Evolutionary conservation across 1,284 basidiomycete species (phyloP).

Genomic region (Pulveroboletus sp.): DNA sequence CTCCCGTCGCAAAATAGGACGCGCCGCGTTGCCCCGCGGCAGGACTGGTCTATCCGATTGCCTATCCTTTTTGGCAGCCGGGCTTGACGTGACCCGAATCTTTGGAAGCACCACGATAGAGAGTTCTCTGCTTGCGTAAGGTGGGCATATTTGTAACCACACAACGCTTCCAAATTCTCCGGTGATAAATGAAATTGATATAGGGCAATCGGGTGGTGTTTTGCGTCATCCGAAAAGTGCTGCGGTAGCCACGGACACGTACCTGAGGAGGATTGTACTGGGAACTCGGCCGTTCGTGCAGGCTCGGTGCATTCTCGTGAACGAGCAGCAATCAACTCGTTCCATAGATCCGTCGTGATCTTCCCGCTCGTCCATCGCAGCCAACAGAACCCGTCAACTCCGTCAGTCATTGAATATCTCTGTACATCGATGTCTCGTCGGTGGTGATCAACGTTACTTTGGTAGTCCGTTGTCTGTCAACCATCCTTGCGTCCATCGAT

Average conservation of each 20-base stretch:
- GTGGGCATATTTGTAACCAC: constrained; percentile 30
- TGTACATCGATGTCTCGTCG: not conserved
- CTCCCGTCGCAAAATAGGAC: constrained; percentile 23
- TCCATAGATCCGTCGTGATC: constrained; percentile 5
- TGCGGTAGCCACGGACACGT: constrained; percentile 29
- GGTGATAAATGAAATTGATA: constrained; percentile 35
- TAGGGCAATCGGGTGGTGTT: constrained; percentile 14
- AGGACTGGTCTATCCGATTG: constrained; percentile 18
- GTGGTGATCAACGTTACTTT: constrained; percentile 14
- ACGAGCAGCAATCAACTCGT: constrained; percentile 18
- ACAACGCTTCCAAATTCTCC: constrained; percentile 18
- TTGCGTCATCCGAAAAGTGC: constrained; percentile 18
- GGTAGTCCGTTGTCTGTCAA: constrained; percentile 20
- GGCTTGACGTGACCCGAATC: constrained; percentile 7
- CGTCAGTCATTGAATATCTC: not conserved
- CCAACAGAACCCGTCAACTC: not conserved
- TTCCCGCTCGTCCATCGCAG: not conserved
- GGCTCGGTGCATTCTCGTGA: constrained; percentile 12
- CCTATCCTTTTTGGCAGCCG: constrained; percentile 11
- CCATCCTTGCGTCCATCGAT: constrained; percentile 16
- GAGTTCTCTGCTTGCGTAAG: constrained; percentile 22
- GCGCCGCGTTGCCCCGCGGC: not conserved
- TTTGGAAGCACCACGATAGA: constrained; percentile 4
- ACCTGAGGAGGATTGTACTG: constrained; percentile 29
- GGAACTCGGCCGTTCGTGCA: constrained; percentile 20